Conservation (phyloP, 768 basidiomycete species). For the Kwoniella sp. region DNA sequence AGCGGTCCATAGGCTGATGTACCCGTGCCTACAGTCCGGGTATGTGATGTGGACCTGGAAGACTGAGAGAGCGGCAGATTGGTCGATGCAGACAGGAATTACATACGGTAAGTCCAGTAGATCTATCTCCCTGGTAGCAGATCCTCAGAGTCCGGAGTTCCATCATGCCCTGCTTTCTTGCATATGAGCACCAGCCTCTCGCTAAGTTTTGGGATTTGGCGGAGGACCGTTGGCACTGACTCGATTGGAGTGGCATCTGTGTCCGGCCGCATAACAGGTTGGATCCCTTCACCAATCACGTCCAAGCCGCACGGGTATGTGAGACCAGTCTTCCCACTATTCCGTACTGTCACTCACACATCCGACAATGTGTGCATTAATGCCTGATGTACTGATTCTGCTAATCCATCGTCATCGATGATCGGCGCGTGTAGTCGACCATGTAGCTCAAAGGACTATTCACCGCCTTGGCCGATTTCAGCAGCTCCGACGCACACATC, state of each 20-base stretch:
- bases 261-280: slow-evolving; percentile 35
- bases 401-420: too few relatives aligned
- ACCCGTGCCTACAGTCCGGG: too few relatives aligned
- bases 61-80: slow-evolving; percentile 53
- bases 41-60: slow-evolving; percentile 52
- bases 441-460: slow-evolving; percentile 11
- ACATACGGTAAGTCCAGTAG: slow-evolving; percentile 41
- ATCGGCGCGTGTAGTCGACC: slow-evolving; percentile 23
- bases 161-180: background rate
- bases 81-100: slow-evolving; percentile 49
- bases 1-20: too few relatives aligned
- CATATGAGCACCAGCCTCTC: too few relatives aligned
- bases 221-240: background rate
- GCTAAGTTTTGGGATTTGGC: too few relatives aligned
- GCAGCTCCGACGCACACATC: background rate
- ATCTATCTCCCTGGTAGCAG: background rate
- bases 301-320: slow-evolving; percentile 50
- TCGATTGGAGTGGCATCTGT: too few relatives aligned
- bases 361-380: too few relatives aligned
- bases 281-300: slow-evolving; percentile 49
- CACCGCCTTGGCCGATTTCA: background rate
- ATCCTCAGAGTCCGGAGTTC: background rate
- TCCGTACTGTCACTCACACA: too few relatives aligned
- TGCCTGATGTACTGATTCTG: too few relatives aligned
- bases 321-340: too few relatives aligned